A percentile compares a stretch with the other conserved stretches of the same genome.
These are phyloP conservation scores for Platismatia glauca DNA, from an alignment of 495 filamentous ascomycete genomes.

Conservation along the genomic window DNA sequence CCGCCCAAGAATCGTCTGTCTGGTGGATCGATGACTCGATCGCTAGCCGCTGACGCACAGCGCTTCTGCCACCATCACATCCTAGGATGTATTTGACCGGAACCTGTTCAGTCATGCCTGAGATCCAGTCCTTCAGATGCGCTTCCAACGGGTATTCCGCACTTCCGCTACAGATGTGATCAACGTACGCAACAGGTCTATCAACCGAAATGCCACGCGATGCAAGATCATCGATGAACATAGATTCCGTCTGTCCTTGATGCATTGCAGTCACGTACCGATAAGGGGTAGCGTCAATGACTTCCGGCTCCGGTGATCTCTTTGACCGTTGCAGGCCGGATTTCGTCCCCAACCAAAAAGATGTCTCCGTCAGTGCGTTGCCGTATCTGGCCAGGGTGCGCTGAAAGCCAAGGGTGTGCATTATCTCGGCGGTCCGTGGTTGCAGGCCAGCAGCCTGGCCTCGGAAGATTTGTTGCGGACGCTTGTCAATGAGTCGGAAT, in stretches of 20 bases:
- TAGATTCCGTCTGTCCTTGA: background rate
- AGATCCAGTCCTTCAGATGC: background rate
- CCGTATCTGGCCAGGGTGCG: background rate
- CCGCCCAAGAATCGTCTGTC: background rate
- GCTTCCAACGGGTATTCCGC: background rate
- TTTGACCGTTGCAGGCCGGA: background rate
- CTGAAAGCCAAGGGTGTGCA: background rate
- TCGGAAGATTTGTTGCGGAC: background rate
- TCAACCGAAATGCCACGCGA: background rate
- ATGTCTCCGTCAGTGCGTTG: background rate
- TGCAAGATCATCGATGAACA: background rate
- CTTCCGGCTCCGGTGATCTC: background rate
- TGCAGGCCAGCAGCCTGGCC: background rate
- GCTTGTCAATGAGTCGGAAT: constrained; percentile 5
- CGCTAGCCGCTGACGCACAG: background rate
- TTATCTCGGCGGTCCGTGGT: background rate
- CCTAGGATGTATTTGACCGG: background rate
- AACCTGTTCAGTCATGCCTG: constrained; percentile 1
- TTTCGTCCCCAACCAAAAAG: background rate
- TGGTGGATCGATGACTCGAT: background rate
- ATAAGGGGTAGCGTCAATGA: background rate
- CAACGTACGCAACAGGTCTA: background rate
- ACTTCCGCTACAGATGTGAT: background rate
- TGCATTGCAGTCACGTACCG: background rate
- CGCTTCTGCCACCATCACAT: constrained; percentile 1